These are phyloP conservation scores for Penicillium mononematosum DNA, from an alignment of 495 filamentous ascomycete species.

Conservation along the genomic window DNA sequence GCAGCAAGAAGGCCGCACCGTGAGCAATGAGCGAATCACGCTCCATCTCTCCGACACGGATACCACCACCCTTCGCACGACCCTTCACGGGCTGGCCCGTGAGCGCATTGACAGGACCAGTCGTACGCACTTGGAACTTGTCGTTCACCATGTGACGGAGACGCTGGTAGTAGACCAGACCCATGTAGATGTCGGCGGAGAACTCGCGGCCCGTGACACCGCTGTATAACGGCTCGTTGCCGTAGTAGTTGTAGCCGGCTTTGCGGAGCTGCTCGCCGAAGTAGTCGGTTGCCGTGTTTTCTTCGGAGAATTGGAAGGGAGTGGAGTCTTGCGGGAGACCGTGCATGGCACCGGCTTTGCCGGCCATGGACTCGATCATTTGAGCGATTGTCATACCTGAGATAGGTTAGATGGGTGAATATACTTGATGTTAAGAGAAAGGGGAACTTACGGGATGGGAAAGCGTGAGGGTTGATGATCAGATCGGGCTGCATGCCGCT, in stretches of 20 bases:
- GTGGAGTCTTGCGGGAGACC: conserved; percentile 92
- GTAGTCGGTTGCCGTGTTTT: conserved; percentile 88
- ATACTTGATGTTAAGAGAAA: neutral
- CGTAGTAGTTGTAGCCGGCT: conserved; percentile 96
- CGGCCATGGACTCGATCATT: conserved; percentile 96
- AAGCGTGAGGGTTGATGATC: conserved; percentile 99
- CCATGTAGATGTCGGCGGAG: conserved; percentile 92
- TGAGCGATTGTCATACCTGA: conserved; percentile 94
- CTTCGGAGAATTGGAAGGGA: conserved; percentile 90
- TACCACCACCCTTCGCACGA: conserved; percentile 91
- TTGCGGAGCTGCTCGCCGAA: conserved; percentile 92
- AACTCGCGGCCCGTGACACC: conserved; percentile 95
- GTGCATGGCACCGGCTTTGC: conserved; percentile 91
- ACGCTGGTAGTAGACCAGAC: conserved; percentile 96
- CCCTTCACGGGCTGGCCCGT: conserved; percentile 98
- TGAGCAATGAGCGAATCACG: conserved; percentile 91
- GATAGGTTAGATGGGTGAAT: conserved; percentile 14
- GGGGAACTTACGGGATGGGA: conserved; percentile 75
- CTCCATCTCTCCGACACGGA: conserved; percentile 99
- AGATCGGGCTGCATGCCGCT: conserved; percentile 94
- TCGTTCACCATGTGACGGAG: conserved; percentile 99
- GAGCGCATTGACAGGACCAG: conserved; percentile 80
- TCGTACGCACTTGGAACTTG: conserved; percentile 97
- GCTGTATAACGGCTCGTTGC: conserved; percentile 96
- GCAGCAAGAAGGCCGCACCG: conserved; percentile 89